phyloP scores from a whole-genome alignment of 208 protist species.

The Spironucleus salmonicida region DNA sequence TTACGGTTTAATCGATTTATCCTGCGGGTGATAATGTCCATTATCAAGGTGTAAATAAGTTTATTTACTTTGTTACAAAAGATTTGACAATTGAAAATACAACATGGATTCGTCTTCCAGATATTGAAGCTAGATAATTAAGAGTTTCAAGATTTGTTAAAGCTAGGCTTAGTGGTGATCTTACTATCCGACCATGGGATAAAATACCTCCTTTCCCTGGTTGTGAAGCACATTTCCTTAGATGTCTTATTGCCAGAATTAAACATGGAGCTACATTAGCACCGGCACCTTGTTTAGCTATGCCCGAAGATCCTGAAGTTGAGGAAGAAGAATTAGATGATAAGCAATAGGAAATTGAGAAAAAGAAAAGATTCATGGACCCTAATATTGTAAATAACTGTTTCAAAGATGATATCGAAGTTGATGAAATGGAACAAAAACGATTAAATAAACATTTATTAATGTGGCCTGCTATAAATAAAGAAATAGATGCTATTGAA shows the following conservation, averaged over 20 bases:
- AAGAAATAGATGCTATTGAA: conserved; percentile 7
- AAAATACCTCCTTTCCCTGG: conserved; percentile 25
- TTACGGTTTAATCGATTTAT: background rate
- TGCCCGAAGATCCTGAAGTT: background rate
- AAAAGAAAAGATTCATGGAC: background rate
- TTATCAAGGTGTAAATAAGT: conserved; percentile 4
- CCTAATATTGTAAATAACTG: background rate
- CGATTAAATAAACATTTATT: background rate
- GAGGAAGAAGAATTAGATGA: conserved; percentile 12
- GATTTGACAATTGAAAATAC: background rate
- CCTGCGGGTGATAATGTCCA: conserved; percentile 14
- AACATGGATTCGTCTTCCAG: background rate
- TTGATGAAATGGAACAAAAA: background rate
- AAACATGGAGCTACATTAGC: conserved; percentile 21
- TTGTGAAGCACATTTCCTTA: conserved; percentile 26
- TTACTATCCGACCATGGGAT: background rate
- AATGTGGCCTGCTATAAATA: background rate
- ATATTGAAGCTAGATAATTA: conserved; percentile 13
- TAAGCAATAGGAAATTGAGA: background rate
- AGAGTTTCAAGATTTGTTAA: background rate
- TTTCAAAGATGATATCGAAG: background rate
- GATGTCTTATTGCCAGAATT: conserved; percentile 17
- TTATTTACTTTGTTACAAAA: conserved; percentile 27
- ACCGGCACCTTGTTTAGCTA: background rate
- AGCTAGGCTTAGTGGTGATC: conserved; percentile 5